Base-by-base conservation (phyloP, 2,329 filamentous ascomycete species). In the Apiospora saccharicola region DNA sequence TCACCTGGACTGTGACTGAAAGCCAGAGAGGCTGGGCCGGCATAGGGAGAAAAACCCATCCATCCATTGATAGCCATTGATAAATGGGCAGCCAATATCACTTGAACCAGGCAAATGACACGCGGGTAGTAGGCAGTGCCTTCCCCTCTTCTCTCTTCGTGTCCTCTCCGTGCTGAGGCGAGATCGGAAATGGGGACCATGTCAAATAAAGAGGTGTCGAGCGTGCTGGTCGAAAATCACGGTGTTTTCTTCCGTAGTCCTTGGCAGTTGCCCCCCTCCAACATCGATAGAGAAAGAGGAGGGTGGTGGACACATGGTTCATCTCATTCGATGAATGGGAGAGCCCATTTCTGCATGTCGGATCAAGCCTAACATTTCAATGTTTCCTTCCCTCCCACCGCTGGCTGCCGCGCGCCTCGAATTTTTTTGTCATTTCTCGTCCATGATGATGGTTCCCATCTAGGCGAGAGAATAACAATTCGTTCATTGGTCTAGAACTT, bases 281-380 rank as follows among this genome's bases (percentile, higher is more conserved):
- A 19, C 51, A 57, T 41, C 30, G 57, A 64, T 37, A 41, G 57
- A 37, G 10, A n/a, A 64, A 30, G 34, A 24, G 19, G 57, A 64
- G 57, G 57, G 57, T 64, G 57, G 57, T 64, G 57, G 57, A 64
- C 57, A 64, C 57, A 41, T 64, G 22, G 57, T 64, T 41, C 57
- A 64, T 64, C 57, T 64, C 34, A 64, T 64, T 64, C 57, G 57
- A 64, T 22, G 57, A n/a, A 8, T 34, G 41, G 34, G 34, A 37
- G 30, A 24, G 57, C 57, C 34, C 57, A 24, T 64, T 64, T 64
- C 34, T 41, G 57, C 57, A 41, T 41, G 34, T 41, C 57, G 57
- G 34, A 64, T 61, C 53, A 34, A 61, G 53, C 53, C 53, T 61
- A 37, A 61, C 30, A 30, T 19, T 3, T 3, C n/a, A 61, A 16